Percentiles rank a stretch among this genome's conserved stretches.
phyloP scores from a whole-genome alignment of 805 yeast species.

The Nakazawaea anatomiae region DNA sequence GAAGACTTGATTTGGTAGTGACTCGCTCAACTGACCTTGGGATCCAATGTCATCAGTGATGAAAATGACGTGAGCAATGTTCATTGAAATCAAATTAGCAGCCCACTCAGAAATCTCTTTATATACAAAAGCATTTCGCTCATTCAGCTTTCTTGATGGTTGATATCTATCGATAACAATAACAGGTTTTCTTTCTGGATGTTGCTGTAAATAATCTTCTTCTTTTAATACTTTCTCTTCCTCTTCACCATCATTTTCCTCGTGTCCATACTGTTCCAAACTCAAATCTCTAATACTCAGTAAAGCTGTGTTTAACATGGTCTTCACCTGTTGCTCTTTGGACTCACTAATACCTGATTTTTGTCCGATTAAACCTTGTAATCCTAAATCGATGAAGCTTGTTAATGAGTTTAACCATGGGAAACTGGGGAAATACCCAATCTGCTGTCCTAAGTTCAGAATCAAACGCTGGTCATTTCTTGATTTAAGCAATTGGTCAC shows the following conservation, averaged over 20 bases:
- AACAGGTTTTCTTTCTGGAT: conserved; percentile 82
- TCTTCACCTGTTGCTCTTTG: conserved; percentile 74
- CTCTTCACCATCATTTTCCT: conserved; percentile 16
- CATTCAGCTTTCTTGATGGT: conserved; percentile 47
- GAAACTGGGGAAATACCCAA: conserved; percentile 92
- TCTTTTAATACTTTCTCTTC: conserved; percentile 39
- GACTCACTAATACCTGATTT: conserved; percentile 85
- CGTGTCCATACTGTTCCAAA: conserved; percentile 32
- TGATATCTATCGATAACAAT: conserved; percentile 74
- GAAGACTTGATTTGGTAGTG: conserved; percentile 85
- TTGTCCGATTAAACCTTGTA: conserved; percentile 90
- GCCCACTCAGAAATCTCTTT: conserved; percentile 87
- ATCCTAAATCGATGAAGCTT: conserved; percentile 73
- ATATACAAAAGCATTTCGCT: conserved; percentile 58
- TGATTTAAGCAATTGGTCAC: conserved; percentile 68
- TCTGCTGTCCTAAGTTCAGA: conserved; percentile 59
- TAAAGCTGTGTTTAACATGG: conserved; percentile 66
- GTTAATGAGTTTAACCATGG: conserved; percentile 86
- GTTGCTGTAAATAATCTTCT: conserved; percentile 77
- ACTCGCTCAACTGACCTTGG: conserved; percentile 55
- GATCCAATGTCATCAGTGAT: conserved; percentile 83
- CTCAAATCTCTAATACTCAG: conserved; percentile 70
- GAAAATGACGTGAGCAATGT: conserved; percentile 84
- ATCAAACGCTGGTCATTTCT: conserved; percentile 69
- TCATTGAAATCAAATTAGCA: conserved; percentile 64